phyloP scores from a whole-genome alignment of 139 green algal species.

The Trebouxia sp. region DNA sequence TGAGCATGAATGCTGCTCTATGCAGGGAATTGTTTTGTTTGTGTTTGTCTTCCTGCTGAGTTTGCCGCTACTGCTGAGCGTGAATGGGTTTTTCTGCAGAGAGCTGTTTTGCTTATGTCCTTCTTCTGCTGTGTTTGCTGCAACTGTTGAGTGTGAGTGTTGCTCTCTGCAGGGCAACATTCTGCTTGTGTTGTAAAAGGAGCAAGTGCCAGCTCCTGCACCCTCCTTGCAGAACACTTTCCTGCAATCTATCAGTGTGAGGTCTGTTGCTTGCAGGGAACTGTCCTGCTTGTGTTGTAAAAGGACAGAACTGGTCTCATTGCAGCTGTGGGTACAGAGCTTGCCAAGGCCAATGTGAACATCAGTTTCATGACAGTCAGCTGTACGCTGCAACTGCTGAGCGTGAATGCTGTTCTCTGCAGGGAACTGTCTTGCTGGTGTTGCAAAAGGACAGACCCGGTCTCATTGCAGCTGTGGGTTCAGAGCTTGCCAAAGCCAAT shows the following conservation, averaged over 20 bases:
- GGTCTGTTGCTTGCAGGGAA: conserved; percentile 50
- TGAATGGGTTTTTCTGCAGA: no score
- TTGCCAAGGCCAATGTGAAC: conserved; percentile 82
- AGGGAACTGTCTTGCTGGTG: conserved; percentile 77
- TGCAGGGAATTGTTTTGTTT: no score
- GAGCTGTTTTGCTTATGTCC: no score
- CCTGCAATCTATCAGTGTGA: no score
- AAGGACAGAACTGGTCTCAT: conserved; percentile 93
- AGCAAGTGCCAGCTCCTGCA: no score
- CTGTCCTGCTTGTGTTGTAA: conserved; percentile 77
- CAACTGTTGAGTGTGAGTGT: not conserved
- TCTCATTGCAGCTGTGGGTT: conserved; percentile 85
- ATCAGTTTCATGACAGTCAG: conserved; percentile 95
- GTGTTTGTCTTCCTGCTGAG: no score
- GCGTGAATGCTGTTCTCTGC: conserved; percentile 21
- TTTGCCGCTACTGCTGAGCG: no score
- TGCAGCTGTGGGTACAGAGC: conserved; percentile 67
- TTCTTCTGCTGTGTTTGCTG: no score
- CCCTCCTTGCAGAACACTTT: no score
- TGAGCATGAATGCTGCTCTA: not conserved
- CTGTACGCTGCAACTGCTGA: no score
- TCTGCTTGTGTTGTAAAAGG: conserved; percentile 76
- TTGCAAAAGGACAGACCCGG: conserved; percentile 90
- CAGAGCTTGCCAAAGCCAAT: conserved; percentile 64
- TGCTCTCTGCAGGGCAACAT: conserved; percentile 62